Evolutionary conservation across 129 eudicot species (phyloP).

Genomic region (Heracleum sosnowskyi): DNA sequence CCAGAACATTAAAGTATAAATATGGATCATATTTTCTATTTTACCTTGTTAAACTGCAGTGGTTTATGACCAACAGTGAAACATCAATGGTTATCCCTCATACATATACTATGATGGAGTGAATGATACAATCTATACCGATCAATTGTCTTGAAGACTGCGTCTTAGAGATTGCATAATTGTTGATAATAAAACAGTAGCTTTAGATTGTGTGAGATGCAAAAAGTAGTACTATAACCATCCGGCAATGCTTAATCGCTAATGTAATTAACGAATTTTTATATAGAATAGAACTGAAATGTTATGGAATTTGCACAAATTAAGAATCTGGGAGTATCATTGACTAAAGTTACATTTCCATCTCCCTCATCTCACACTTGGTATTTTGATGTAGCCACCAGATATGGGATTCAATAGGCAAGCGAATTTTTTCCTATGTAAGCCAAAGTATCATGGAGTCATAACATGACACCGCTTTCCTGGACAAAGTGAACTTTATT

Average conservation of each 20-base stretch:
- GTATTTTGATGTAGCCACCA: background rate
- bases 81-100: background rate
- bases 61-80: background rate
- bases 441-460: background rate
- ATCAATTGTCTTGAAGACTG: background rate
- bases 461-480: conserved; percentile 15
- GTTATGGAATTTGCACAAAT: background rate
- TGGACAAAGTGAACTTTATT: conserved; percentile 9
- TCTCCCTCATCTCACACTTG: background rate
- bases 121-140: background rate
- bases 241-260: background rate
- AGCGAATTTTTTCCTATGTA: background rate
- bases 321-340: background rate
- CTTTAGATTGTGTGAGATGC: background rate
- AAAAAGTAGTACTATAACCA: background rate
- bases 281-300: background rate
- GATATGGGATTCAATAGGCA: background rate
- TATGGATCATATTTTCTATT: too few relatives aligned
- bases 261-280: background rate
- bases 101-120: background rate
- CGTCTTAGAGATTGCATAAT: background rate
- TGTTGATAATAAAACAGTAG: background rate
- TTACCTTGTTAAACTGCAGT: background rate
- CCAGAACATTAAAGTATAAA: too few relatives aligned
- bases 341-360: background rate